Percentiles rank a stretch among this genome's conserved stretches.
phyloP scores from a whole-genome alignment of 2,329 filamentous ascomycete genomes.

The Ceratocystis eucalypticola region DNA sequence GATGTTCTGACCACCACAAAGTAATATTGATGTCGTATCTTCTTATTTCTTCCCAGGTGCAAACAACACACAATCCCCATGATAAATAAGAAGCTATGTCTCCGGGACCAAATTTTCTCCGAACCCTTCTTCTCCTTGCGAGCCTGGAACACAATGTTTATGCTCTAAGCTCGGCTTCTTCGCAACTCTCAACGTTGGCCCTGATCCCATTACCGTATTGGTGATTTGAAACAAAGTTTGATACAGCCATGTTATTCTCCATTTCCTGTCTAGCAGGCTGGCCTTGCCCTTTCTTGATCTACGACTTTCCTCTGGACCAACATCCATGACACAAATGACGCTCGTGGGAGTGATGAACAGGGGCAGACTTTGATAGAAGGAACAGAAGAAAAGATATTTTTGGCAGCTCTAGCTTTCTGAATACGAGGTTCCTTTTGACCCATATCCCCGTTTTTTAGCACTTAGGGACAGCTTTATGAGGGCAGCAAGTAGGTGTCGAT shows the following conservation, averaged over 20 bases:
- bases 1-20: neutral
- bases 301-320: neutral
- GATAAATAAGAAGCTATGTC: neutral
- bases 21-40: neutral
- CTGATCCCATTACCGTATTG: neutral
- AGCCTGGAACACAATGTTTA: neutral
- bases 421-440: slow-evolving; percentile 1
- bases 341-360: neutral
- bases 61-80: neutral
- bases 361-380: neutral
- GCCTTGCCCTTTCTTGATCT: neutral
- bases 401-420: slow-evolving; percentile 3
- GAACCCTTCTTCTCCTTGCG: neutral
- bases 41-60: neutral
- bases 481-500: neutral
- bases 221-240: slow-evolving; percentile 1
- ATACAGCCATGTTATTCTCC: neutral
- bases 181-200: neutral
- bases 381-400: slow-evolving; percentile 6
- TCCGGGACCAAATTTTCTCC: neutral
- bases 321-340: slow-evolving; percentile 5
- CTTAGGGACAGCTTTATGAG: neutral
- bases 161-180: neutral
- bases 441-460: neutral
- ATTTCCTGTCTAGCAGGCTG: neutral